These are phyloP conservation scores for Phytophthora hibernalis DNA, from an alignment of 352 stramenopile genomes.

Conservation along the genomic window DNA sequence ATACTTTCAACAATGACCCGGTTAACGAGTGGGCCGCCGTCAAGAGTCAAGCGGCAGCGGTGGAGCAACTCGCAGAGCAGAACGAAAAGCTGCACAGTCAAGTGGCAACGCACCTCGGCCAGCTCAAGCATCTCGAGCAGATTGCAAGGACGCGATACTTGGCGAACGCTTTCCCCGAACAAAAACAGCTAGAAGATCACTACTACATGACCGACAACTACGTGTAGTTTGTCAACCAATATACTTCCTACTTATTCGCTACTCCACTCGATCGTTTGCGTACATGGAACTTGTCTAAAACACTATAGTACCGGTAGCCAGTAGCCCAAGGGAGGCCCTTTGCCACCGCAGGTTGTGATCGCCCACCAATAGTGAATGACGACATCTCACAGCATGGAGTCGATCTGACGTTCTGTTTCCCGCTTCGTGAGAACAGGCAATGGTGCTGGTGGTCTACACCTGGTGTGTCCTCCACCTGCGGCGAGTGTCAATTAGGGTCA, in stretches of 20 bases:
- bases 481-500: too few species aligned
- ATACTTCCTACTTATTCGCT: conserved; percentile 15
- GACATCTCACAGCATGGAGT: background rate
- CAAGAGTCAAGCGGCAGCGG: conserved; percentile 24
- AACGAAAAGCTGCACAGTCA: conserved; percentile 48
- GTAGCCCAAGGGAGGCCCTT: too few species aligned
- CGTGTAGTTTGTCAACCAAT: background rate
- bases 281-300: background rate
- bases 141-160: conserved; percentile 21
- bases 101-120: conserved; percentile 29
- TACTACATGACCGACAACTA: conserved; percentile 12
- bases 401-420: conserved; percentile 3
- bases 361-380: background rate
- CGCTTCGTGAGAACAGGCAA: conserved; percentile 11
- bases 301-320: too few species aligned
- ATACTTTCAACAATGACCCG: background rate
- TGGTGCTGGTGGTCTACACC: background rate
- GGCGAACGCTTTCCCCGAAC: conserved; percentile 12
- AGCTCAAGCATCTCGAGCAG: conserved; percentile 39
- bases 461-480: conserved; percentile 2
- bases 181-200: conserved; percentile 4
- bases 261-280: background rate
- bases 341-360: too few species aligned
- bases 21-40: conserved; percentile 21
- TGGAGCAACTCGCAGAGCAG: conserved; percentile 41